phyloP scores from a whole-genome alignment of 495 filamentous ascomycete genomes.

The Penicillium verhagenii region DNA sequence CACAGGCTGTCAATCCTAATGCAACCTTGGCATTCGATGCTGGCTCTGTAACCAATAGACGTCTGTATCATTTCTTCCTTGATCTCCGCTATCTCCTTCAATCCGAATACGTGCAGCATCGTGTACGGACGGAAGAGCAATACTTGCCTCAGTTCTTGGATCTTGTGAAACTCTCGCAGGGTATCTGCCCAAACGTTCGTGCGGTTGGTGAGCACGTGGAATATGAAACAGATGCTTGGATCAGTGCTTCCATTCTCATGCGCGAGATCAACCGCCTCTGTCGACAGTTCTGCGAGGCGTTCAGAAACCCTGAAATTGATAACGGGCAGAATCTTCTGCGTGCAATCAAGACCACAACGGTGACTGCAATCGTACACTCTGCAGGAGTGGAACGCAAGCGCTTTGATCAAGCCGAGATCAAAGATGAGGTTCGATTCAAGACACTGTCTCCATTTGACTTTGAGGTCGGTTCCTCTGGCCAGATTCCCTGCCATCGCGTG shows the following conservation, averaged over 20 bases:
- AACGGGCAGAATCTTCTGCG: constrained; percentile 60
- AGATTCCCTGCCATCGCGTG: constrained; percentile 53
- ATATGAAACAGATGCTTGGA: constrained; percentile 98
- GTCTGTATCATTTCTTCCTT: constrained; percentile 95
- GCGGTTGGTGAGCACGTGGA: constrained; percentile 95
- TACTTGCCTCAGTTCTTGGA: constrained; percentile 95
- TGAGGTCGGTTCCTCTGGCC: constrained; percentile 52
- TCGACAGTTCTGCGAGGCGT: constrained; percentile 83
- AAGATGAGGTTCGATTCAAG: constrained; percentile 78
- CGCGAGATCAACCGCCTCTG: constrained; percentile 91
- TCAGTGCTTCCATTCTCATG: constrained; percentile 90
- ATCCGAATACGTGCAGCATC: constrained; percentile 80
- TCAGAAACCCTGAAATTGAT: constrained; percentile 61
- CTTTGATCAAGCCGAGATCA: constrained; percentile 86
- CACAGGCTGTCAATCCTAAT: constrained; percentile 76
- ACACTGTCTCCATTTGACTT: constrained; percentile 75
- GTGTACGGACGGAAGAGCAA: constrained; percentile 74
- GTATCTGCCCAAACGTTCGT: constrained; percentile 90
- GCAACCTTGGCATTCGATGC: constrained; percentile 89
- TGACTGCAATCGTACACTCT: constrained; percentile 78
- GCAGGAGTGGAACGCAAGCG: constrained; percentile 84
- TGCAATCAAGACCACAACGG: constrained; percentile 75
- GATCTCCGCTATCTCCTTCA: constrained; percentile 88
- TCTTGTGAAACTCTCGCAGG: constrained; percentile 90
- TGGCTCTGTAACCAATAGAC: constrained; percentile 87